Evolutionary conservation across 2,329 filamentous ascomycete genomes (phyloP).

Genomic region (Penicillium sp.): DNA sequence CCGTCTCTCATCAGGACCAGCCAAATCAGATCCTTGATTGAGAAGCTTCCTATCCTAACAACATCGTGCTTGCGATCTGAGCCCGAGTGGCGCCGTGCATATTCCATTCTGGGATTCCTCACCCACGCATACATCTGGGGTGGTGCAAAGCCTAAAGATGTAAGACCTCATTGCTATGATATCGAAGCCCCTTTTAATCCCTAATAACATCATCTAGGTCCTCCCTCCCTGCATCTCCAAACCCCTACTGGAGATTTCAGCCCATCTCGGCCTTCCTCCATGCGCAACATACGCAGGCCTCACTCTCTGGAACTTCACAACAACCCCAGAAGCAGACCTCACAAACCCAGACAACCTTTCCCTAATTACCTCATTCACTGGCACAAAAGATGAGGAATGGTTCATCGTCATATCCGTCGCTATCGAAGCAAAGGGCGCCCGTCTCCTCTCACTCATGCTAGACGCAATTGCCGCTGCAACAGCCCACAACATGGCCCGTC

Average conservation of each 20-base stretch:
- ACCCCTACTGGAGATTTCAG: slow-evolving; percentile 36
- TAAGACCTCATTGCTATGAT: slow-evolving; percentile 29
- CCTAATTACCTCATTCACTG: slow-evolving; percentile 35
- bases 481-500: slow-evolving; percentile 31
- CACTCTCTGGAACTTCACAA: slow-evolving; percentile 38
- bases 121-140: slow-evolving; percentile 84
- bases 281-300: slow-evolving; percentile 43
- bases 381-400: slow-evolving; percentile 41
- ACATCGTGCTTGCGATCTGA: slow-evolving; percentile 70
- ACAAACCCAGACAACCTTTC: slow-evolving; percentile 36
- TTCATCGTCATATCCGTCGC: slow-evolving; percentile 52
- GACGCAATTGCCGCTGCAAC: slow-evolving; percentile 45
- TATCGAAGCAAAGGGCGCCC: slow-evolving; percentile 49
- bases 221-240: slow-evolving; percentile 35
- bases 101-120: slow-evolving; percentile 68
- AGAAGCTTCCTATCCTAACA: slow-evolving; percentile 71
- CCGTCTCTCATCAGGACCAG: slow-evolving; percentile 71
- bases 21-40: slow-evolving; percentile 67
- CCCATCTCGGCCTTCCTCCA: slow-evolving; percentile 36
- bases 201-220: slow-evolving; percentile 18
- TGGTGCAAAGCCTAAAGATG: slow-evolving; percentile 63
- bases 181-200: not conserved
- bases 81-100: slow-evolving; percentile 81
- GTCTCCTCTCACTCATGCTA: slow-evolving; percentile 44
- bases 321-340: slow-evolving; percentile 24